Conservation (phyloP, 2,329 filamentous ascomycete species). For the Pseudogymnoascus sp. region DNA sequence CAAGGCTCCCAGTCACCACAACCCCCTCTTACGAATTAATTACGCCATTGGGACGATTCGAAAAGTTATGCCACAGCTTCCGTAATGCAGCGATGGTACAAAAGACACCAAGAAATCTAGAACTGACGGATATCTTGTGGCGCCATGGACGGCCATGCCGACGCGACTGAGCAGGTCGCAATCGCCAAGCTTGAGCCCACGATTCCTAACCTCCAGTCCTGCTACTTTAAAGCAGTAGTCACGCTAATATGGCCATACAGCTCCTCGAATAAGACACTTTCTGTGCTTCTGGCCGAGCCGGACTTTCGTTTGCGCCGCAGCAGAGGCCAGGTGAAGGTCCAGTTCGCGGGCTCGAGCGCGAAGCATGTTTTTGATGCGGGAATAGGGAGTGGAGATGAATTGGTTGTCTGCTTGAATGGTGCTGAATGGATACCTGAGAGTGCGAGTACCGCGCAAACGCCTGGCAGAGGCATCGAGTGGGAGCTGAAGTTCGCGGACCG, state of each 20-base stretch:
- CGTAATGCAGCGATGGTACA: constrained; percentile 9
- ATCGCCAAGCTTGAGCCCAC: constrained; percentile 48
- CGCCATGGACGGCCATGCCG: constrained; percentile 12
- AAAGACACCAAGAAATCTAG: not conserved
- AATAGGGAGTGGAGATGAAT: constrained; percentile 69
- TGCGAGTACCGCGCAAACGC: constrained; percentile 34
- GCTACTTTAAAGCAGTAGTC: constrained; percentile 58
- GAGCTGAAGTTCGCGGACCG: constrained; percentile 47
- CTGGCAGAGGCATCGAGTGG: constrained; percentile 47
- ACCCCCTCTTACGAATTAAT: not conserved
- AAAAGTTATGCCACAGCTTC: constrained; percentile 1
- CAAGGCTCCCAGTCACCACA: not conserved
- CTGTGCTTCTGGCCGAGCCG: constrained; percentile 74
- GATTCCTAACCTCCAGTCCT: constrained; percentile 33
- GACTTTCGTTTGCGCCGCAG: constrained; percentile 71
- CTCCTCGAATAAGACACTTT: constrained; percentile 61
- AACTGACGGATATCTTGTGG: constrained; percentile 16
- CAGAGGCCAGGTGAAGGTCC: constrained; percentile 72
- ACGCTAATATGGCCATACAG: constrained; percentile 91
- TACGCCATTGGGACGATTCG: not conserved
- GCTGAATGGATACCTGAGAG: constrained; percentile 45
- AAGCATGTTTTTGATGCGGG: constrained; percentile 56
- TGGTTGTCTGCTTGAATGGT: constrained; percentile 61
- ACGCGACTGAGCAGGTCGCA: constrained; percentile 34
- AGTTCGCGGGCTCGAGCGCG: constrained; percentile 63